Evolutionary conservation across 2,329 filamentous ascomycete genomes (phyloP).

Genomic region (Aspergillus sp.): DNA sequence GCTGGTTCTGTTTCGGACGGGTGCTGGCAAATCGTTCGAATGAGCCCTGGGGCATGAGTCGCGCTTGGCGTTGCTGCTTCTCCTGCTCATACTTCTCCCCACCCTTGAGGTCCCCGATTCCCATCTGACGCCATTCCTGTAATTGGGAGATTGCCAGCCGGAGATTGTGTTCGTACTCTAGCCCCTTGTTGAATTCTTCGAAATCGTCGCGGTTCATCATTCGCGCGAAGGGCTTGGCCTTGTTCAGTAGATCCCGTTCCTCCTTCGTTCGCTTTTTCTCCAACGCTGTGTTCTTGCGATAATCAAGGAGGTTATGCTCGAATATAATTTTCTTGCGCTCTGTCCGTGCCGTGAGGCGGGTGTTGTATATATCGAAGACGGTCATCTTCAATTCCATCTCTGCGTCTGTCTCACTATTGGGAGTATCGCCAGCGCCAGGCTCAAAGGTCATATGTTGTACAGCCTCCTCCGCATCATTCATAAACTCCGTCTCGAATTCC

Average conservation of each 20-base stretch:
- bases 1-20: slow-evolving; percentile 67
- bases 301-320: slow-evolving; percentile 90
- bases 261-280: slow-evolving; percentile 98
- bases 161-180: slow-evolving; percentile 88
- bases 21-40: slow-evolving; percentile 80
- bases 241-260: slow-evolving; percentile 85
- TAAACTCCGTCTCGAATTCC: slow-evolving; percentile 96
- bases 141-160: slow-evolving; percentile 85
- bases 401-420: slow-evolving; percentile 83
- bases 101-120: slow-evolving; percentile 78
- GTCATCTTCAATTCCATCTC: slow-evolving; percentile 98
- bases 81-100: slow-evolving; percentile 93
- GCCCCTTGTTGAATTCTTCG: slow-evolving; percentile 76
- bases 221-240: slow-evolving; percentile 90
- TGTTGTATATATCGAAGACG: slow-evolving; percentile 98
- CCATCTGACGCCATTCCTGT: slow-evolving; percentile 87
- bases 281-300: slow-evolving; percentile 80
- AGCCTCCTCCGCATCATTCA: slow-evolving; percentile 96
- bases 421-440: slow-evolving; percentile 88
- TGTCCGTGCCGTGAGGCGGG: slow-evolving; percentile 81
- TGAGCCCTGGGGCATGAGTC: slow-evolving; percentile 67
- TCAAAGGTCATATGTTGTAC: slow-evolving; percentile 99
- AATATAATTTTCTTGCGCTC: slow-evolving; percentile 97
- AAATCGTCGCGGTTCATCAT: slow-evolving; percentile 97
- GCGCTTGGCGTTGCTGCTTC: slow-evolving; percentile 72